A percentile compares a stretch with the other conserved stretches of the same genome.
Evolutionary conservation across 208 protist genomes (phyloP).

Genomic region (Trypanosoma brucei): DNA sequence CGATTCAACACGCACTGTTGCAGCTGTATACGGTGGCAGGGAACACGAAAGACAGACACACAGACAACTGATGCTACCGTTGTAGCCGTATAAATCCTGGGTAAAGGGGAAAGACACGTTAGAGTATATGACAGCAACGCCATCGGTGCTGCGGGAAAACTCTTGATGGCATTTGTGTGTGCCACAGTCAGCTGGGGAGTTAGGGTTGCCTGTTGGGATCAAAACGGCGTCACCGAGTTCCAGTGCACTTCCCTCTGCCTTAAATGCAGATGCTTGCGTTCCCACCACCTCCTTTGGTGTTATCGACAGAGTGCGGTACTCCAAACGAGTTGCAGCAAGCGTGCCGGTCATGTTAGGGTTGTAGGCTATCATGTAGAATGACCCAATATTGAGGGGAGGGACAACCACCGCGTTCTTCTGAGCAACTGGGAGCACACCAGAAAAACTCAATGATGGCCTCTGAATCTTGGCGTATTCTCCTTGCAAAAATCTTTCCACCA

Average conservation of each 20-base stretch:
- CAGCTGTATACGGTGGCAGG: background rate
- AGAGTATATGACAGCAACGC: background rate
- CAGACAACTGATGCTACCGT: background rate
- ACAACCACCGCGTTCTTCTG: background rate
- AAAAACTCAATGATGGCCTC: background rate
- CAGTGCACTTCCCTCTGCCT: background rate
- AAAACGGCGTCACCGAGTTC: background rate
- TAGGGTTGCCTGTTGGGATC: background rate
- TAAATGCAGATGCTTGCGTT: background rate
- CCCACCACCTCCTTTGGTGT: background rate
- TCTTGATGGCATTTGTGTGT: background rate
- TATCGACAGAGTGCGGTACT: background rate
- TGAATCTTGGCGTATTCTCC: background rate
- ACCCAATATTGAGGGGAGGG: background rate
- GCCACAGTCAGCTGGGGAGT: background rate
- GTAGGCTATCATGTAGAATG: conserved; percentile 2
- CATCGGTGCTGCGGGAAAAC: background rate
- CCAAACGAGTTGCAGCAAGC: background rate
- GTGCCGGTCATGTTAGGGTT: background rate
- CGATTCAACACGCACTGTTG: background rate
- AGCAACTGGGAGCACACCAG: background rate
- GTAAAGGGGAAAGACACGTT: background rate
- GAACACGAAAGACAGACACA: conserved; percentile 14
- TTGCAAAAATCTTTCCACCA: background rate
- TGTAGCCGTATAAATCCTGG: conserved; percentile 3